Evolutionary conservation across 805 yeast species (phyloP).

Genomic region (Cyberlindnera japonica): DNA sequence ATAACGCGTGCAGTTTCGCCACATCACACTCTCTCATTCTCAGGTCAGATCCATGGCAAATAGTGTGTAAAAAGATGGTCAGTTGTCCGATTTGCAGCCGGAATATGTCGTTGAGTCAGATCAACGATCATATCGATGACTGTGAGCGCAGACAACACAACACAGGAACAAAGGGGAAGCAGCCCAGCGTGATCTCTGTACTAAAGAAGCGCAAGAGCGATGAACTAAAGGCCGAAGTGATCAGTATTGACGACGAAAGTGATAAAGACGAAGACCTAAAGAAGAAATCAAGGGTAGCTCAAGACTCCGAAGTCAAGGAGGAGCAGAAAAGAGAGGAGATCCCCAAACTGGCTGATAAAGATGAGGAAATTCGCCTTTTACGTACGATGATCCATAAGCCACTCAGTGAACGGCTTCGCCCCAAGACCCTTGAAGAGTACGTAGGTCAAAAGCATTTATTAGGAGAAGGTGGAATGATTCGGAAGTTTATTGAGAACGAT

Average conservation of each 20-base stretch:
- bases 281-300: neutral
- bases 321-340: constrained; percentile 2
- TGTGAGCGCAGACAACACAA: constrained; percentile 16
- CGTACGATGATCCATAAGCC: constrained; percentile 33
- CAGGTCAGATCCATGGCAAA: too few species aligned
- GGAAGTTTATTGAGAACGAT: constrained; percentile 58
- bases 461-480: constrained; percentile 56
- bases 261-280: constrained; percentile 3
- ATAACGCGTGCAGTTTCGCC: too few species aligned
- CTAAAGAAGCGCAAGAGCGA: constrained; percentile 5
- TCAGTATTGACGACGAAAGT: constrained; percentile 15
- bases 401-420: constrained; percentile 81
- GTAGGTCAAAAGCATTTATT: constrained; percentile 85
- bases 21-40: too few species aligned
- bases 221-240: constrained; percentile 14
- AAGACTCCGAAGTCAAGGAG: neutral
- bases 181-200: constrained; percentile 7
- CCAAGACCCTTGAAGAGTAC: constrained; percentile 60
- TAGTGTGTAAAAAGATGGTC: constrained; percentile 24
- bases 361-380: constrained; percentile 20
- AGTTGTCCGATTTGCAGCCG: constrained; percentile 27
- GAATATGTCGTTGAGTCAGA: constrained; percentile 14
- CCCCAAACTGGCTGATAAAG: constrained; percentile 7
- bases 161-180: constrained; percentile 2
- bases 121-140: constrained; percentile 24